These are phyloP conservation scores for Mycena vitilis DNA, from an alignment of 768 basidiomycete species.

Conservation along the genomic window DNA sequence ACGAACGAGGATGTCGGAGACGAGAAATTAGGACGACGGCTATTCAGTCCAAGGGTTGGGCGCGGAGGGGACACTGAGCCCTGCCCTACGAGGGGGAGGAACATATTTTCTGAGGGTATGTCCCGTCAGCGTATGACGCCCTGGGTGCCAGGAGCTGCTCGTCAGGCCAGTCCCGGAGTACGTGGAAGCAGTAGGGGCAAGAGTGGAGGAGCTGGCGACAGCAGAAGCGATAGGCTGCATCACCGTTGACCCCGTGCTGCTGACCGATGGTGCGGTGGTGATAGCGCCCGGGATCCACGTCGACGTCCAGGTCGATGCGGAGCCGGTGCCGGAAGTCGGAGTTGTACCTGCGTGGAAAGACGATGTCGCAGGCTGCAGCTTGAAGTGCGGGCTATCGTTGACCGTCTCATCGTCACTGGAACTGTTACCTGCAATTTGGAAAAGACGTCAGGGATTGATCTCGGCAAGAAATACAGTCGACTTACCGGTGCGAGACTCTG, in stretches of 20 bases:
- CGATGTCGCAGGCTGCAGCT: conserved; percentile 8
- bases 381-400: neutral
- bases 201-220: neutral
- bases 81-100: neutral
- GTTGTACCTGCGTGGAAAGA: conserved; percentile 4
- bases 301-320: neutral
- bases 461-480: neutral
- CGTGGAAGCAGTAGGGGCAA: no score
- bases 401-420: neutral
- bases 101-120: neutral
- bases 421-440: neutral
- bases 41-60: neutral
- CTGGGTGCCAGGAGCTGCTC: no score
- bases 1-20: neutral
- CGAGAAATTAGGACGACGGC: neutral
- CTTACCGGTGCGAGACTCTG: neutral
- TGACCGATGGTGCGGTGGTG: no score
- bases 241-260: no score
- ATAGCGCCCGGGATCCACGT: neutral
- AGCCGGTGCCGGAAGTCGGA: neutral
- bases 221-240: neutral
- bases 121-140: neutral
- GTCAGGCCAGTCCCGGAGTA: no score
- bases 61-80: neutral
- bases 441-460: neutral